Base-by-base conservation (phyloP, 306 rosid genomes). In the Prunus mume region DNA sequence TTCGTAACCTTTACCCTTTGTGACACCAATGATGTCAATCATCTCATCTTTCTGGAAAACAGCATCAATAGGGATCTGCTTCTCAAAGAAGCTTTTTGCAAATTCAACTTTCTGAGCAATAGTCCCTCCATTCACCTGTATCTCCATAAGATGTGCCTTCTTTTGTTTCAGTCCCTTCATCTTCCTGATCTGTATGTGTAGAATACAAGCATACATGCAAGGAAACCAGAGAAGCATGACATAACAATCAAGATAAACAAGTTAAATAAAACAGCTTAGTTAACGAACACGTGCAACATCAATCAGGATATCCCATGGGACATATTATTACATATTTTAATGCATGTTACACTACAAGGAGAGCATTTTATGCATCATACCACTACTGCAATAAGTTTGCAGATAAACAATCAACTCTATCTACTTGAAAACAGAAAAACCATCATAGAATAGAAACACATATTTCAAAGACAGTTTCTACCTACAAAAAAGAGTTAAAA, bases 11-110 rank as follows among this genome's bases (percentile, higher is more conserved):
- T 92, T 92, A 86, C 97, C 97, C 74, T 88, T 92, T 7, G 97
- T 92, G 54, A 90, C 96, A 47, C 97, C 97, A 63, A 92, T 88
- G 73, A 92, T 75, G 78, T 92, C 96, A 74, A 92, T 88, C 97
- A 90, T 90, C 79, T 92, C 97, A 80, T 92, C 97, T 54, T 92
- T 92, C 87, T 92, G 97, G 90, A 92, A 92, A 19, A 92, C 96
- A 60, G 97, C 96, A 72, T 92, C 97, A 45, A 92, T 78, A 7
- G 96, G 97, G 57, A 92, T 85, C 72, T 86, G 96, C 75, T 92
- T 92, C 91, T 90, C 97, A 83, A 92, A 92, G 88, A 92, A 90
- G 27, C 72, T 74, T 60, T 88, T 83, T 0, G 89, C 92, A 84
- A 78, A 92, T 85, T 90, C 97, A 2, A 92, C 96, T 83, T 90